Percentiles rank a stretch among this genome's conserved stretches.
Evolutionary conservation across 371 early-diverging fungal species (phyloP).

Genomic region (Mortierella sp.): DNA sequence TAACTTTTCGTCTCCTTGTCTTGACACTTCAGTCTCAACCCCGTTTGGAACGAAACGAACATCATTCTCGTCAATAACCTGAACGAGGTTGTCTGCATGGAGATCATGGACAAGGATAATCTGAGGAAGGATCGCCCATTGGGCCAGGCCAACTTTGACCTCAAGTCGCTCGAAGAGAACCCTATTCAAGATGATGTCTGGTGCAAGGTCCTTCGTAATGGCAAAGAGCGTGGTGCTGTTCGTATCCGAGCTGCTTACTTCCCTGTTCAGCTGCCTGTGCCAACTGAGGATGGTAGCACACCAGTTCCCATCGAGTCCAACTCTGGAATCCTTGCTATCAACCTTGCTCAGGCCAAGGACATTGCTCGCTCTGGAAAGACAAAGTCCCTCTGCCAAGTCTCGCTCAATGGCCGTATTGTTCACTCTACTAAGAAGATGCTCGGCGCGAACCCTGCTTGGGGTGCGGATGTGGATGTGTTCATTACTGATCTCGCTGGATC

Average conservation of each 20-base stretch:
- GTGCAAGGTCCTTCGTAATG: constrained; percentile 51
- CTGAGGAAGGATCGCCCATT: constrained; percentile 70
- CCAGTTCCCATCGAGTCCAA: constrained; percentile 43
- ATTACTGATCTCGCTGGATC: constrained; percentile 36
- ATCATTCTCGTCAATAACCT: constrained; percentile 74
- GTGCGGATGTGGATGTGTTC: constrained; percentile 39
- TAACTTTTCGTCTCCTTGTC: too few species aligned
- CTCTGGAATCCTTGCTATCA: constrained; percentile 47
- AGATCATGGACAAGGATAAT: constrained; percentile 79
- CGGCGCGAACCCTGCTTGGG: constrained; percentile 45
- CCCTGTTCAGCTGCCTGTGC: constrained; percentile 37
- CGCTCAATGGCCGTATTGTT: constrained; percentile 23
- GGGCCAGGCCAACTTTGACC: constrained; percentile 70
- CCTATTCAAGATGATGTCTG: constrained; percentile 56
- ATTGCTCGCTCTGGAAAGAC: constrained; percentile 41
- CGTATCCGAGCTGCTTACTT: constrained; percentile 51
- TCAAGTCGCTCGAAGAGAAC: constrained; percentile 62
- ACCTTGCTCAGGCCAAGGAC: constrained; percentile 52
- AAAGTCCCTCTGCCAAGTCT: constrained; percentile 33
- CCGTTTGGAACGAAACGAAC: constrained; percentile 88
- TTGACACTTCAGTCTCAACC: constrained; percentile 57
- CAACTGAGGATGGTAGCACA: constrained; percentile 29
- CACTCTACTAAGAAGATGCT: constrained; percentile 29
- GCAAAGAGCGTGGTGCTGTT: constrained; percentile 49
- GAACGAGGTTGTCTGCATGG: constrained; percentile 73